Base-by-base conservation (phyloP, 2,329 filamentous ascomycete species). In the Microcyclospora tardicrescens region DNA sequence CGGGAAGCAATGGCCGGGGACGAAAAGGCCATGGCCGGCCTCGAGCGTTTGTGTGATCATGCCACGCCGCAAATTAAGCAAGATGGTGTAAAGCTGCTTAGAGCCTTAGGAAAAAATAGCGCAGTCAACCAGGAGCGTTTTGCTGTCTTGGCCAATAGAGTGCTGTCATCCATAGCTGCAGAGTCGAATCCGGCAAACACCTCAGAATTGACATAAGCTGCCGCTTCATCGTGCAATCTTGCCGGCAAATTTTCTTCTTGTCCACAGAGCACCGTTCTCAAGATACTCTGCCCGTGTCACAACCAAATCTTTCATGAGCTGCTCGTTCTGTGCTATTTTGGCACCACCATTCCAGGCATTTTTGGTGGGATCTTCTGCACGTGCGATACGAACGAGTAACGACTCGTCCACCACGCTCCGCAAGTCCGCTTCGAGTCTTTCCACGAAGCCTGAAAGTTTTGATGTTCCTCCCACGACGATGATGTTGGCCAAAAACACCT, bases 221-320 rank as follows among this genome's bases (percentile, higher is more conserved):
- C 28, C 28, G 8, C 16, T 28, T 52, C 48, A 55, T 33, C 52
- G 43, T 4, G 41, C 45, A 9, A 49, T 42, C 34, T 53, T 57
- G 10, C 55, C 55, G 28, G 53, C 53, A 37, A 61, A 61, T 37
- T 49, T 52, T 33, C 56, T 44, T 19, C 52, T 43, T 10, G 52
- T 52, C 59, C 59, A 61, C 10, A 45, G 44, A 34, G 55, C 51
- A n/a, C 91, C 91, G 54, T 86, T 64, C 60, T 98, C 91, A 37
- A 91, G 77, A 58, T 98, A 98, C 56, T 98, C 85, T 44, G 82
- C 73, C 56, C 83, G 84, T 0, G 84, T 91, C n/a, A 95, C 82
- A 2, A 77, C 72, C 10, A 86, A 61, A 35, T 71, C 71, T 43
- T 77, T 71, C 37, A 93, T 47, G 36, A 67, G 66, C 30, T 81